These are phyloP conservation scores for Ceratonia siliqua DNA, from an alignment of 306 rosid species.

Conservation along the genomic window DNA sequence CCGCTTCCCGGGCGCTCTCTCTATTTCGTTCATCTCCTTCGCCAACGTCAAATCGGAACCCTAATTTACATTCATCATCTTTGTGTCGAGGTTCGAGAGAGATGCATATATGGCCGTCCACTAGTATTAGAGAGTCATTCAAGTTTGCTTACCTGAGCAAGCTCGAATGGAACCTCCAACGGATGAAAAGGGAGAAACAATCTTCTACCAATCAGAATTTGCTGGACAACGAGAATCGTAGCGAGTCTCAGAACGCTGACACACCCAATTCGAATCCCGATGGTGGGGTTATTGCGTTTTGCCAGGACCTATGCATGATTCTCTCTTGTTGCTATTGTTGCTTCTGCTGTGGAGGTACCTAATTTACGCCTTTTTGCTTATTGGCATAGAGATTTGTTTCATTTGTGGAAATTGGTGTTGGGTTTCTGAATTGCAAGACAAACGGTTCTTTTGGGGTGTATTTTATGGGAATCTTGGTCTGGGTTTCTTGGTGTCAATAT, in stretches of 20 bases:
- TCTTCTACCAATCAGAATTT: conserved; percentile 33
- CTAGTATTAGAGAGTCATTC: conserved; percentile 47
- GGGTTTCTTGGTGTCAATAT: not conserved
- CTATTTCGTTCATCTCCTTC: not conserved
- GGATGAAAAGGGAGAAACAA: conserved; percentile 39
- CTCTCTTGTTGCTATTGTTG: conserved; percentile 56
- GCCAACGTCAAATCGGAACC: not conserved
- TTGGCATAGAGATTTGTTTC: not conserved
- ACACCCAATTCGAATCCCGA: conserved; percentile 9
- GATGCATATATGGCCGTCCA: conserved; percentile 55
- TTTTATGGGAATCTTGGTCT: not conserved
- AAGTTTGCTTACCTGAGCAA: conserved; percentile 39
- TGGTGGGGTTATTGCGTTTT: conserved; percentile 12
- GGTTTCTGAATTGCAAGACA: conserved; percentile 14
- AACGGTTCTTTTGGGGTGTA: not conserved
- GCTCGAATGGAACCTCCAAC: conserved; percentile 43
- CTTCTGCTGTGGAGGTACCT: conserved; percentile 54
- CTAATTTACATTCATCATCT: not conserved
- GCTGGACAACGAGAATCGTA: conserved; percentile 5
- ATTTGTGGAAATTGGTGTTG: not conserved
- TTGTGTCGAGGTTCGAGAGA: not conserved
- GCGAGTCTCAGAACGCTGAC: not conserved
- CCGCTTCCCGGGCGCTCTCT: not conserved
- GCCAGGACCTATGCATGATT: conserved; percentile 32
- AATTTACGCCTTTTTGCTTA: not conserved